A percentile compares a stretch with the other conserved stretches of the same genome.
phyloP scores from a whole-genome alignment of 495 filamentous ascomycete genomes.

The Astrothelium subdiscretum region DNA sequence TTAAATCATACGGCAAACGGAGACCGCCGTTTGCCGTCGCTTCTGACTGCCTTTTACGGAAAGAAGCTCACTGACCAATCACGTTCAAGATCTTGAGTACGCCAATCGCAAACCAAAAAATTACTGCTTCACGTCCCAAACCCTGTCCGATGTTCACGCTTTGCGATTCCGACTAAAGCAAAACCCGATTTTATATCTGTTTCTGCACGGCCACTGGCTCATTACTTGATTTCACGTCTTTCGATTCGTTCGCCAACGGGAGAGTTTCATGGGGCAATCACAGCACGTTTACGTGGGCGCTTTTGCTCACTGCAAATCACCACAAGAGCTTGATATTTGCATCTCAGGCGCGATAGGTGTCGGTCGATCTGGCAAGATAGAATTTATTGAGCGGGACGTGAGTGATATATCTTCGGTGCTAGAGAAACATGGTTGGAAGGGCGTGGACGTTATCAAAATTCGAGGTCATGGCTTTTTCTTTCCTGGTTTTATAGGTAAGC shows the following conservation, averaged over 20 bases:
- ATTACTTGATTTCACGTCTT: no score
- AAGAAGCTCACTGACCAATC: background rate
- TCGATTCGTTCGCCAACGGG: background rate
- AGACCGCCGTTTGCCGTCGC: slow-evolving; percentile 13
- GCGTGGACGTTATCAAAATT: slow-evolving; percentile 25
- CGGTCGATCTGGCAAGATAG: slow-evolving; percentile 52
- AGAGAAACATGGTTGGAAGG: slow-evolving; percentile 38
- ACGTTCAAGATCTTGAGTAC: background rate
- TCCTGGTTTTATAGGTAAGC: slow-evolving; percentile 77
- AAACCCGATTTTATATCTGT: no score
- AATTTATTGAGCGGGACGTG: slow-evolving; percentile 35
- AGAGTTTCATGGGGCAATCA: background rate
- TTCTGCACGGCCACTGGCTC: background rate
- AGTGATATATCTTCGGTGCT: slow-evolving; percentile 29
- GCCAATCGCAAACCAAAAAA: background rate
- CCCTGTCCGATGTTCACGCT: background rate
- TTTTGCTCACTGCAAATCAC: slow-evolving; percentile 46
- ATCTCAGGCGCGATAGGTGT: slow-evolving; percentile 56
- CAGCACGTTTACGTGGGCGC: slow-evolving; percentile 33
- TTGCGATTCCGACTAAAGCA: no score
- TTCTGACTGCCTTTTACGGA: slow-evolving; percentile 9
- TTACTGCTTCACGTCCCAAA: background rate
- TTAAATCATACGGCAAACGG: slow-evolving; percentile 14
- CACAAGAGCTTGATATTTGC: slow-evolving; percentile 45
- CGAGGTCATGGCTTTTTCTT: slow-evolving; percentile 60